Evolutionary conservation across 2,329 filamentous ascomycete genomes (phyloP).

Genomic region (Scopulariopsis brevicaulis): DNA sequence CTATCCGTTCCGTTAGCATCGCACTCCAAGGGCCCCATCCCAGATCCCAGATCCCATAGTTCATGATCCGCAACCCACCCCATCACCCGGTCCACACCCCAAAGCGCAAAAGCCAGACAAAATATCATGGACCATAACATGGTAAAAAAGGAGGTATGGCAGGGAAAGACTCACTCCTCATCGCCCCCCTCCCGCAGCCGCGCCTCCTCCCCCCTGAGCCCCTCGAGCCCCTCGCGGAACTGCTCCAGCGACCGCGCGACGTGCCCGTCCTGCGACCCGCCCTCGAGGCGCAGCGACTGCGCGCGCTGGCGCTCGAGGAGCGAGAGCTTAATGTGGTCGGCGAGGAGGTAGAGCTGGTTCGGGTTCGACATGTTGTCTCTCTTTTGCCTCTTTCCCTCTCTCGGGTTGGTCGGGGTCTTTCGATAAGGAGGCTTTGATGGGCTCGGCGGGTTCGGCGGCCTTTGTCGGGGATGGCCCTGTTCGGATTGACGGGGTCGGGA

Average conservation of each 20-base stretch:
- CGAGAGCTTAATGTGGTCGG: constrained; percentile 94
- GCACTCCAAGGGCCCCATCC: background rate
- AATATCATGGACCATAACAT: background rate
- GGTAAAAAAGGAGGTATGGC: background rate
- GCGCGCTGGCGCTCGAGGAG: constrained; percentile 85
- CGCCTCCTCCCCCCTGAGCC: constrained; percentile 51
- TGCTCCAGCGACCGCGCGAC: constrained; percentile 83
- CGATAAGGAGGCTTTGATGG: too few relatives aligned
- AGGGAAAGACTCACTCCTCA: constrained; percentile 38
- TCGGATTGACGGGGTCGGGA: too few relatives aligned
- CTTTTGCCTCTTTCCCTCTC: background rate
- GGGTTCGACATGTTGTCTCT: constrained; percentile 36
- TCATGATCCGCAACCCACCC: too few relatives aligned
- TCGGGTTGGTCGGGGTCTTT: too few relatives aligned
- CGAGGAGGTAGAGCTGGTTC: constrained; percentile 79
- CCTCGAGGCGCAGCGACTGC: constrained; percentile 66
- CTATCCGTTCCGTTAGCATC: constrained; percentile 16
- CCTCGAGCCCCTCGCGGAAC: constrained; percentile 67
- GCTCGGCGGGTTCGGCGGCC: too few relatives aligned
- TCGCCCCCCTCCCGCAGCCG: constrained; percentile 54
- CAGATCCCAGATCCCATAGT: too few relatives aligned
- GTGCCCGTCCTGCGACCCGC: constrained; percentile 68
- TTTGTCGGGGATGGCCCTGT: too few relatives aligned
- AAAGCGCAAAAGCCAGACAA: background rate
- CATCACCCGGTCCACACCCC: too few relatives aligned